Percentiles rank a stretch among this genome's conserved stretches.
phyloP scores from a whole-genome alignment of 108 stramenopile genomes.

The Pseudonitzschia pungens region DNA sequence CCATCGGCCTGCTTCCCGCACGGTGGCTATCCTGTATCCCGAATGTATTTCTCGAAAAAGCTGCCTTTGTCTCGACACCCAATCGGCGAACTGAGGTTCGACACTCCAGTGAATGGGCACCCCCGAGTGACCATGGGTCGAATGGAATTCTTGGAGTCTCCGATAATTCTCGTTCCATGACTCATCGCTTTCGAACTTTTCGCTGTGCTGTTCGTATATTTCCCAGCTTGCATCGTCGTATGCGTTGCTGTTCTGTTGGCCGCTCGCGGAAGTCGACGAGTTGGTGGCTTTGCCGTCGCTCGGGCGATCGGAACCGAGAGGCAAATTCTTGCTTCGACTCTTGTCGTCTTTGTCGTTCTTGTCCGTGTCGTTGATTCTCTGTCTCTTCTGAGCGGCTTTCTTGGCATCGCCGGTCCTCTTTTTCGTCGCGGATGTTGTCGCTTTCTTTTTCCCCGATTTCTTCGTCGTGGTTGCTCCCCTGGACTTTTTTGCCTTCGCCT shows the following conservation, averaged over 20 bases:
- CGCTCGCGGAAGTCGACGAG: not conserved
- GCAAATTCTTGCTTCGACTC: no score
- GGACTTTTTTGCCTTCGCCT: not conserved
- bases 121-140: constrained; percentile 12
- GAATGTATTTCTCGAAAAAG: constrained; percentile 16
- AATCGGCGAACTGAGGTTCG: constrained; percentile 11
- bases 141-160: constrained; percentile 16
- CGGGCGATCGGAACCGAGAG: not conserved
- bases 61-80: constrained; percentile 16
- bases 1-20: constrained; percentile 11
- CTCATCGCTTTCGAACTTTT: not conserved
- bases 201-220: not conserved
- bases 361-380: not conserved
- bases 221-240: constrained; percentile 5
- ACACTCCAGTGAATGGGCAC: not conserved
- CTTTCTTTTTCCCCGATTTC: not conserved
- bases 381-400: not conserved
- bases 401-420: not conserved
- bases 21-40: not conserved
- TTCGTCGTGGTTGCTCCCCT: not conserved
- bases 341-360: not conserved
- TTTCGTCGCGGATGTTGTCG: not conserved
- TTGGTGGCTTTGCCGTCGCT: not conserved
- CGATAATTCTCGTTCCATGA: constrained; percentile 21
- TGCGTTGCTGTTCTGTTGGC: not conserved